Percentiles rank a stretch among this genome's conserved stretches.
Conservation (phyloP, 495 filamentous ascomycete genomes). For the Podospora appendiculata region DNA sequence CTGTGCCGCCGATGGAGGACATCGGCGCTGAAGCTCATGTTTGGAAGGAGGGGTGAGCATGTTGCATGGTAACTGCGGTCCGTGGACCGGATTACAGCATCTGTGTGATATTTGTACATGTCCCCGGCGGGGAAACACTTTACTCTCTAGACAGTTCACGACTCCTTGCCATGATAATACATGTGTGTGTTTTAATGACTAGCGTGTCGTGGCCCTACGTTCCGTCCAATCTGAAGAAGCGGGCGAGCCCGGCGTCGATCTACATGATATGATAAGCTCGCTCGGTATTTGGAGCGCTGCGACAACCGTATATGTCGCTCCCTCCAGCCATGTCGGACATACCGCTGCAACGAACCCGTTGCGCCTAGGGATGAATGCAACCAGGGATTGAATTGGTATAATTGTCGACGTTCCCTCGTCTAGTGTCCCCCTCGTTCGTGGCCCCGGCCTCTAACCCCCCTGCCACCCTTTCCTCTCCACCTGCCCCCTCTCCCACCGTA, state of each 20-base stretch:
- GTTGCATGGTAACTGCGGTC: not conserved
- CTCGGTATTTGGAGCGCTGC: too few relatives aligned
- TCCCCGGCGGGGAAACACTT: not conserved
- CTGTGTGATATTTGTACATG: not conserved
- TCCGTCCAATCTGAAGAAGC: too few relatives aligned
- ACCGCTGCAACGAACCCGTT: too few relatives aligned
- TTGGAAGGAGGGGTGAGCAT: constrained; percentile 22
- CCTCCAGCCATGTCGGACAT: too few relatives aligned
- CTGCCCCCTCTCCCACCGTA: constrained; percentile 27
- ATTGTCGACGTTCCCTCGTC: too few relatives aligned
- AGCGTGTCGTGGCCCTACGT: too few relatives aligned
- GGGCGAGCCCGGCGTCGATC: too few relatives aligned
- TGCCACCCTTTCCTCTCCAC: constrained; percentile 23
- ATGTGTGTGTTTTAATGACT: not conserved
- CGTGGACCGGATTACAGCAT: not conserved
- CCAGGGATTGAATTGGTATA: too few relatives aligned
- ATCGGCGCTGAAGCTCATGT: constrained; percentile 28
- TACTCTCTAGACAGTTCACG: not conserved
- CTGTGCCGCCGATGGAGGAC: constrained; percentile 19
- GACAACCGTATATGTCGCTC: too few relatives aligned
- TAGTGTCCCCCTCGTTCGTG: constrained; percentile 4
- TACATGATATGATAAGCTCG: too few relatives aligned
- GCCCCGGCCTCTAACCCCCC: constrained; percentile 16
- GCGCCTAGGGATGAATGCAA: too few relatives aligned
- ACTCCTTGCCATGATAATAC: not conserved